Conservation (phyloP, 257 asterid species). For the Capsicum pubescens region DNA sequence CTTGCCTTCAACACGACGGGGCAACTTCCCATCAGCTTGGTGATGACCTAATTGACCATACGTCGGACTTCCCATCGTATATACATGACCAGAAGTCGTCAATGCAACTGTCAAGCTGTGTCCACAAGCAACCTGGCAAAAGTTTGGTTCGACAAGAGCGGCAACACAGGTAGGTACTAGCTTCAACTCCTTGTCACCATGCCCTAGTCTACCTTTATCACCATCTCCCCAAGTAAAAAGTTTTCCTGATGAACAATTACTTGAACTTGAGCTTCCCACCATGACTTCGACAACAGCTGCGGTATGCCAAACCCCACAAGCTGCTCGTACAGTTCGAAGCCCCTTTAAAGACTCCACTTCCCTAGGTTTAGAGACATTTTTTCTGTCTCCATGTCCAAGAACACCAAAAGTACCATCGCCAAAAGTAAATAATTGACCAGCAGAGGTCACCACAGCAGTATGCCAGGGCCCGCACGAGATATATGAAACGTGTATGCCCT, state of each 20-base stretch:
- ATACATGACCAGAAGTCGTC: slow-evolving; percentile 88
- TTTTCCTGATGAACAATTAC: slow-evolving; percentile 86
- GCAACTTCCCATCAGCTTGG: slow-evolving; percentile 82
- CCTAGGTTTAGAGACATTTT: slow-evolving; percentile 69
- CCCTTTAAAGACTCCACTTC: slow-evolving; percentile 96
- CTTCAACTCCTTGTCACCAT: slow-evolving; percentile 82
- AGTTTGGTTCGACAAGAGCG: slow-evolving; percentile 85
- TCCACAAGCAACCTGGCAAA: slow-evolving; percentile 93
- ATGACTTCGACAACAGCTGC: slow-evolving; percentile 96
- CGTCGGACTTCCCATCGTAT: slow-evolving; percentile 90
- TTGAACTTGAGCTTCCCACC: slow-evolving; percentile 89
- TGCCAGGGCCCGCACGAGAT: slow-evolving; percentile 97
- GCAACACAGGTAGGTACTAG: slow-evolving; percentile 95
- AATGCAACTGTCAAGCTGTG: slow-evolving; percentile 93
- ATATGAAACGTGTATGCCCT: slow-evolving; percentile 81
- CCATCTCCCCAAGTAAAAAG: slow-evolving; percentile 98
- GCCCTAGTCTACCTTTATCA: slow-evolving; percentile 88
- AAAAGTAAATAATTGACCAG: slow-evolving; percentile 89
- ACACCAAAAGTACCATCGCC: slow-evolving; percentile 97
- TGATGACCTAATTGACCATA: slow-evolving; percentile 93
- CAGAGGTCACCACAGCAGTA: slow-evolving; percentile 91
- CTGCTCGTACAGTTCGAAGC: slow-evolving; percentile 82
- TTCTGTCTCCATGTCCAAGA: slow-evolving; percentile 92
- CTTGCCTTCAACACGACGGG: slow-evolving; percentile 84
- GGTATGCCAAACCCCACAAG: slow-evolving; percentile 97